Percentiles rank a stretch among this genome's conserved stretches.
phyloP scores from a whole-genome alignment of 2,329 filamentous ascomycete species.

The Claviceps cyperi region DNA sequence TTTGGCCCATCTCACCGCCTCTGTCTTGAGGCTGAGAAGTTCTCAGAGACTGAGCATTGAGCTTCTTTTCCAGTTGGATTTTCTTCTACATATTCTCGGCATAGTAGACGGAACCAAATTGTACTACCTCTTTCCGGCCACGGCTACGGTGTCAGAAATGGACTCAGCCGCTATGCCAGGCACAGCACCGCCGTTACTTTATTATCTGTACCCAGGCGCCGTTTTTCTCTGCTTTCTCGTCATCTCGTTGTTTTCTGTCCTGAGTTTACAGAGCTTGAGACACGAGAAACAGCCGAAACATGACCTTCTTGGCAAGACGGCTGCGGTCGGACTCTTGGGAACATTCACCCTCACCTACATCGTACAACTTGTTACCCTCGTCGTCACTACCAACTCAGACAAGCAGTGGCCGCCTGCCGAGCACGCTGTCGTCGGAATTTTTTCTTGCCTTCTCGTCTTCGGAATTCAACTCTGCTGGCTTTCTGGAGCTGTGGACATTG shows the following conservation, averaged over 20 bases:
- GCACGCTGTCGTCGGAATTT: constrained; percentile 38
- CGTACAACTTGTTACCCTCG: constrained; percentile 29
- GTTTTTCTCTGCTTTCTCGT: constrained; percentile 44
- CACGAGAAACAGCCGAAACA: constrained; percentile 7
- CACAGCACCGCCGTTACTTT: constrained; percentile 28
- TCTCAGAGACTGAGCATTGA: no score
- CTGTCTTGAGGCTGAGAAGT: neutral
- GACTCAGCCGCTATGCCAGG: constrained; percentile 4
- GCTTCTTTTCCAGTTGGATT: neutral
- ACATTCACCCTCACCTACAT: constrained; percentile 31
- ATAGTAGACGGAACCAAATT: neutral
- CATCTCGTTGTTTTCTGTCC: constrained; percentile 35
- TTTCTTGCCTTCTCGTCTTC: constrained; percentile 51
- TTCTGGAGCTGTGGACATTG: constrained; percentile 31
- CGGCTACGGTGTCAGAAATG: neutral
- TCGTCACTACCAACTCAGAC: constrained; percentile 20
- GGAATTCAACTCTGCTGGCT: constrained; percentile 43
- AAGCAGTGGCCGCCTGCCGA: constrained; percentile 29
- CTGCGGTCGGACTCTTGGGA: constrained; percentile 27
- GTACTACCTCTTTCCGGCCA: neutral
- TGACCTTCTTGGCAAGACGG: constrained; percentile 9
- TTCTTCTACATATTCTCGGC: neutral
- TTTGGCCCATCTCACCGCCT: neutral
- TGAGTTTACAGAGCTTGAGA: constrained; percentile 34
- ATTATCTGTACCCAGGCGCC: constrained; percentile 43